Base-by-base conservation (phyloP, 495 filamentous ascomycete species). In the Neurospora terricola region DNA sequence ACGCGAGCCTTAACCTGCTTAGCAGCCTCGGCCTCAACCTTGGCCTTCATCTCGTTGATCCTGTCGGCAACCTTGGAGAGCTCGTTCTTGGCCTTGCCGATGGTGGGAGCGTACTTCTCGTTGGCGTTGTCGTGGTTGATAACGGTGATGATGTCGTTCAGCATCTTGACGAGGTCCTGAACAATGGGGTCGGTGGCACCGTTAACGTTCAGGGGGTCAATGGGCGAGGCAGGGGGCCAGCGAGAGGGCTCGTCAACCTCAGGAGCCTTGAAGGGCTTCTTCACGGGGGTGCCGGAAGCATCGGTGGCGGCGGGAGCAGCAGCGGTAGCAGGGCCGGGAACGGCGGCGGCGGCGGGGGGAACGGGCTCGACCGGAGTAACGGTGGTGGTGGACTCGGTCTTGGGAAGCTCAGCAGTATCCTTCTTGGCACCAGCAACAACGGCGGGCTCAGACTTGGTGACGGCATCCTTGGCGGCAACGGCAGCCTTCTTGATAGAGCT, bases 81-180 rank as follows among this genome's bases (percentile, higher is more conserved):
- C 77, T 96, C 92, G 36, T 86, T 85, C 85, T 97, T 97, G 69
- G 94, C 96, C 82, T 93, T 92, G 48, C 86, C 81, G 70, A 99
- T 89, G 4, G 93, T 90, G 23, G 86, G 84, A 42, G 86, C 88
- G 82, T 94, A 97, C 80, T 91, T 93, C 75, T 85, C 83, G 71
- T 89, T 87, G 70, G 88, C 85, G 72, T 91, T 89, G 77, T 97
- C 94, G 71, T 91, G 90, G 80, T 97, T 97, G 72, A 98, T 89
- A 38, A 95, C 92, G 2, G 92, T 89, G 80, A 99, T 97, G 79
- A 99, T 91, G 81, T 95, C 92, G 82, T 99, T 99, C 75, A 98
- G 86, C 78, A 96, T 94, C 83, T 92, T 95, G 71, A 96, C 92
- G n/a, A 99, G 84, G 78, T 98, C 93, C 82, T 97, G 93, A 5